Conservation (phyloP, 371 early-diverging fungal genomes). For the Mortierella sp. region DNA sequence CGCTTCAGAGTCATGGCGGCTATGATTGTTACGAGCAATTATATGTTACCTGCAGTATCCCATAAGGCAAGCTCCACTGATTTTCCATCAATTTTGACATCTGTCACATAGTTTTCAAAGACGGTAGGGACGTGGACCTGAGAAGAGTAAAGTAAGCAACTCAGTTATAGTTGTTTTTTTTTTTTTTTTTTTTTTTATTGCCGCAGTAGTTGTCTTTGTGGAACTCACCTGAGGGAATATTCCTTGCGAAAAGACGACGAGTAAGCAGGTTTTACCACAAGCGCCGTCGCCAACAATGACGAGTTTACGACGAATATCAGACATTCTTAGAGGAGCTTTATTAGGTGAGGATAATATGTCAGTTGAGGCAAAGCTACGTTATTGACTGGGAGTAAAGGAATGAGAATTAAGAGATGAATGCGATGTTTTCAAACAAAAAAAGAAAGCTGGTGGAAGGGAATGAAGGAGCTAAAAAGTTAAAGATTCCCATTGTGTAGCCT, state of each 20-base stretch:
- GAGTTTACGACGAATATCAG: slow-evolving; percentile 93
- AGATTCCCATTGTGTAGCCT: no score
- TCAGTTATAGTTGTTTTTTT: no score
- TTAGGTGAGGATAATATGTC: no score
- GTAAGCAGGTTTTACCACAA: slow-evolving; percentile 97
- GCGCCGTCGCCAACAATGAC: slow-evolving; percentile 98
- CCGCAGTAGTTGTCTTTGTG: no score
- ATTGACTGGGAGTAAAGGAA: not conserved
- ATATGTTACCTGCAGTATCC: slow-evolving; percentile 70
- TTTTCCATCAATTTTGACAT: slow-evolving; percentile 93
- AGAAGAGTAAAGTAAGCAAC: not conserved
- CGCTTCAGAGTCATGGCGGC: no score
- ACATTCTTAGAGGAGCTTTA: slow-evolving; percentile 58
- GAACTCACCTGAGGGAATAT: slow-evolving; percentile 88
- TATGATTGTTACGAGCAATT: no score
- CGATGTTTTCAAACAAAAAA: no score
- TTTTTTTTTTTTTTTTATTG: no score
- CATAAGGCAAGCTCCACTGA: slow-evolving; percentile 95
- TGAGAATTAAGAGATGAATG: no score
- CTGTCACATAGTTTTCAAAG: slow-evolving; percentile 96
- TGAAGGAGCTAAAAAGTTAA: no score
- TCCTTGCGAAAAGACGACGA: slow-evolving; percentile 94
- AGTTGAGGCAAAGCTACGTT: not conserved
- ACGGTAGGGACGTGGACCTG: slow-evolving; percentile 93
- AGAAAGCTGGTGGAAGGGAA: no score